These are phyloP conservation scores for Echinochloa phyllopogon DNA, from an alignment of 176 grass and related monocot species.

Conservation along the genomic window DNA sequence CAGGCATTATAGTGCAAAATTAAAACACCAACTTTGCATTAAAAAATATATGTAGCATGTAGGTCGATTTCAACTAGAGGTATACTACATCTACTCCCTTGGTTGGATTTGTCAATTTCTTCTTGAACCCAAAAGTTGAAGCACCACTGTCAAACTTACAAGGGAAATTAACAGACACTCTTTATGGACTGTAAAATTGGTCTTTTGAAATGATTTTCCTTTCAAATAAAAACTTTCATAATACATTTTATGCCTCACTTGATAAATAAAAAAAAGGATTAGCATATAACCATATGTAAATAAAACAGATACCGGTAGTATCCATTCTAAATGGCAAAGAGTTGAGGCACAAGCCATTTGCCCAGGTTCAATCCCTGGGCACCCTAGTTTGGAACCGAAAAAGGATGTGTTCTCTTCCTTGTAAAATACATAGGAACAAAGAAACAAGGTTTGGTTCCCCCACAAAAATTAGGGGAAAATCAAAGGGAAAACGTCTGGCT, in stretches of 20 bases:
- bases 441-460: not conserved
- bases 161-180: not conserved
- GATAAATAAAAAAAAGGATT: not conserved
- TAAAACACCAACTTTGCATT: not conserved
- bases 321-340: not conserved
- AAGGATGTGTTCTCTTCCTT: not conserved
- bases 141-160: not conserved
- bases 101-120: slow-evolving; percentile 5
- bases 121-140: not conserved
- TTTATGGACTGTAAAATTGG: not conserved
- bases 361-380: not conserved
- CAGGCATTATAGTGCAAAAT: slow-evolving; percentile 4
- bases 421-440: not conserved
- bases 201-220: not conserved
- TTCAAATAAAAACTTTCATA: not conserved
- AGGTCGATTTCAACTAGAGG: not conserved
- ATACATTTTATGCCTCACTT: not conserved
- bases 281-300: slow-evolving; percentile 1
- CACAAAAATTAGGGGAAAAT: not conserved
- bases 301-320: not conserved
- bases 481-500: not conserved
- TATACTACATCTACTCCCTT: not conserved
- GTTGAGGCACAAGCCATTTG: not conserved
- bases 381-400: not conserved
- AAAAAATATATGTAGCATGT: not conserved